These are phyloP conservation scores for Hyphopichia buzzinii DNA, from an alignment of 1,139 yeast genomes.

Conservation along the genomic window DNA sequence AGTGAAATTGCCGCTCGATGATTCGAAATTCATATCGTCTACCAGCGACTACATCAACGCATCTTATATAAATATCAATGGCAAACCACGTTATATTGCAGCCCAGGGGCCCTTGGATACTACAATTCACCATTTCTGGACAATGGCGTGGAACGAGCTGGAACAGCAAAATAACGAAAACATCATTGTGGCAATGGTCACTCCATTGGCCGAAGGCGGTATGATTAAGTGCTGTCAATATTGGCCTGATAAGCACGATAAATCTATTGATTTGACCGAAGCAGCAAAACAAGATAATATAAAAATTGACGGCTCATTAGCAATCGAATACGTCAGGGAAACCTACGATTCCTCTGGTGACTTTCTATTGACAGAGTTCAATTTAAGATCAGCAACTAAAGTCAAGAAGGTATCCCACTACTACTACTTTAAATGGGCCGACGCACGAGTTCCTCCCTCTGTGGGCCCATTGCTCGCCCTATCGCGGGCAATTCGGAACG, in stretches of 20 bases:
- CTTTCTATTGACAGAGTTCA: slow-evolving; percentile 27
- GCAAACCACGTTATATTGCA: slow-evolving; percentile 31
- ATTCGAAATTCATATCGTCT: slow-evolving; percentile 9
- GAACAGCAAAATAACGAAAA: slow-evolving; percentile 31
- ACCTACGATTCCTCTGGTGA: slow-evolving; percentile 19
- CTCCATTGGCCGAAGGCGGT: slow-evolving; percentile 66
- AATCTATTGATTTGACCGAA: slow-evolving; percentile 19
- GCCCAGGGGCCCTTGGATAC: slow-evolving; percentile 59
- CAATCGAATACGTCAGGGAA: slow-evolving; percentile 18
- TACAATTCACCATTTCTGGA: slow-evolving; percentile 80
- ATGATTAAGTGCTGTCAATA: slow-evolving; percentile 69
- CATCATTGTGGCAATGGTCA: slow-evolving; percentile 79
- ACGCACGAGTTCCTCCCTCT: slow-evolving; percentile 48
- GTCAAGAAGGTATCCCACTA: slow-evolving; percentile 48
- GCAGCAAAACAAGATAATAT: slow-evolving; percentile 22
- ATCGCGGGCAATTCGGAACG: slow-evolving; percentile 21
- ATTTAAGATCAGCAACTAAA: slow-evolving; percentile 18
- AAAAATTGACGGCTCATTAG: slow-evolving; percentile 18
- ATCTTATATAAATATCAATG: slow-evolving; percentile 26
- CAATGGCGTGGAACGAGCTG: slow-evolving; percentile 63
- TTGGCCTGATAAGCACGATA: slow-evolving; percentile 53
- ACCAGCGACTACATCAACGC: slow-evolving; percentile 42
- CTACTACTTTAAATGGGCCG: slow-evolving; percentile 58
- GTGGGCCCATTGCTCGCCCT: slow-evolving; percentile 35
- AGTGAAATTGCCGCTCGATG: slow-evolving; percentile 26